These are phyloP conservation scores for Lachnum nothofagi DNA, from an alignment of 2,329 filamentous ascomycete genomes.

Conservation along the genomic window DNA sequence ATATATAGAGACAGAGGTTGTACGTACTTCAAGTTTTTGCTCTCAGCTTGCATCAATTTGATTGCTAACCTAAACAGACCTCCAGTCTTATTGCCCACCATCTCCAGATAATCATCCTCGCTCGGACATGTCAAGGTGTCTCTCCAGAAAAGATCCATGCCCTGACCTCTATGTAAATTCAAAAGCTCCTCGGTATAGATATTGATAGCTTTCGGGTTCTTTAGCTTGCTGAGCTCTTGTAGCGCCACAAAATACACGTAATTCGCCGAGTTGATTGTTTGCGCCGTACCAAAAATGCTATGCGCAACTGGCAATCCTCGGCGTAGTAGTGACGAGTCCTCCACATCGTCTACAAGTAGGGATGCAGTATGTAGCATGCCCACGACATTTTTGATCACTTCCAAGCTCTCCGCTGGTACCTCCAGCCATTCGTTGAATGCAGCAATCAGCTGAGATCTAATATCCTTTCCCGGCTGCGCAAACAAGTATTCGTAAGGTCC, in stretches of 20 bases:
- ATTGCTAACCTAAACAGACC: slow-evolving; percentile 80
- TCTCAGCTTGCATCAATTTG: slow-evolving; percentile 82
- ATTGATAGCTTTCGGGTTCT: slow-evolving; percentile 60
- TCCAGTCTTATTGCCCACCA: slow-evolving; percentile 88
- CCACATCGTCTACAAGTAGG: slow-evolving; percentile 79
- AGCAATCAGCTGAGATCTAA: slow-evolving; percentile 71
- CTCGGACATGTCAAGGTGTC: slow-evolving; percentile 78
- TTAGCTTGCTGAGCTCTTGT: slow-evolving; percentile 66
- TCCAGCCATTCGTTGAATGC: slow-evolving; percentile 78
- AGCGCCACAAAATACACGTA: slow-evolving; percentile 82
- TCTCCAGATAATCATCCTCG: slow-evolving; percentile 88
- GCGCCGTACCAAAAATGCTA: slow-evolving; percentile 76
- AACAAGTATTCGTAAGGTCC: slow-evolving; percentile 79
- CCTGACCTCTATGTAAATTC: slow-evolving; percentile 80
- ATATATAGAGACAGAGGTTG: background rate
- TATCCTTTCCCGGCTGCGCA: slow-evolving; percentile 76
- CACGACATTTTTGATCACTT: slow-evolving; percentile 72
- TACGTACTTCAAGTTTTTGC: slow-evolving; percentile 39
- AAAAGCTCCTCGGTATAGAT: slow-evolving; percentile 79
- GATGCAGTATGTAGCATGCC: slow-evolving; percentile 84
- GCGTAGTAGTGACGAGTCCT: slow-evolving; percentile 72
- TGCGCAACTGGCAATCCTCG: slow-evolving; percentile 79
- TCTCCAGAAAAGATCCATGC: slow-evolving; percentile 88
- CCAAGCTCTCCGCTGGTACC: slow-evolving; percentile 64
- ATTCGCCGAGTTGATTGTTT: slow-evolving; percentile 87